Base-by-base conservation (phyloP, 768 basidiomycete species). In the Gymnopilus junonius region DNA sequence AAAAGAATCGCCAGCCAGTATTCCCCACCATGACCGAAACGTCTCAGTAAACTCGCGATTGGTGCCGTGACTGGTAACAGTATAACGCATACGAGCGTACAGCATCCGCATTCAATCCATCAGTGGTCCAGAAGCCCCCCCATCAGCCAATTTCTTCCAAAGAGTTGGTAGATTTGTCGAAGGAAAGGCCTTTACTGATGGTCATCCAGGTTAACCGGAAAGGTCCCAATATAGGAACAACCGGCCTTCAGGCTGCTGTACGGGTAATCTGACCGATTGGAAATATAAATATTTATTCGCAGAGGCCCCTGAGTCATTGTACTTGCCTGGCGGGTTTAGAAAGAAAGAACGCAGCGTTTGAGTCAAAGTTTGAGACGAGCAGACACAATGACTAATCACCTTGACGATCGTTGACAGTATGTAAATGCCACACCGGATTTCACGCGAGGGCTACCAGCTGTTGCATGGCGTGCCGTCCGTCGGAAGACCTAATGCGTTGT, bases 131-230 rank as follows among this genome's bases (percentile, higher is more conserved):
- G 10, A 45, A 0, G 46, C 55, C 2, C 68, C 63, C 10, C 40
- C 31, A 0, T 43, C 5, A 2, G 20, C 31, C n/a, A 69, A 23
- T 45, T 67, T 69, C 1, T n/a, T 40, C 68, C 68, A 69, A 8
- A 69, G 59, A 17, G 62, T 61, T 15, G 63, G 54, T 21, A 65
- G 39, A 15, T 70, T 61, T 17, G 63, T 67, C 1, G 67, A 53
- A 7, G 61, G 63, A 43, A 67, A 66, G 20, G 68, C 61, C 23
- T 67, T 66, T 31, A n/a, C n/a, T n/a, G n/a, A n/a, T n/a, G n/a
- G n/a, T n/a, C n/a, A n/a, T n/a, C n/a, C n/a, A n/a, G n/a, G n/a
- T n/a, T n/a, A n/a, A n/a, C n/a, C n/a, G n/a, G n/a, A n/a, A n/a
- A n/a, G n/a, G n/a, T n/a, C n/a, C n/a, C n/a, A n/a, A n/a, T n/a